Conservation (phyloP, 2,329 filamentous ascomycete species). For the Colletotrichum lupini region DNA sequence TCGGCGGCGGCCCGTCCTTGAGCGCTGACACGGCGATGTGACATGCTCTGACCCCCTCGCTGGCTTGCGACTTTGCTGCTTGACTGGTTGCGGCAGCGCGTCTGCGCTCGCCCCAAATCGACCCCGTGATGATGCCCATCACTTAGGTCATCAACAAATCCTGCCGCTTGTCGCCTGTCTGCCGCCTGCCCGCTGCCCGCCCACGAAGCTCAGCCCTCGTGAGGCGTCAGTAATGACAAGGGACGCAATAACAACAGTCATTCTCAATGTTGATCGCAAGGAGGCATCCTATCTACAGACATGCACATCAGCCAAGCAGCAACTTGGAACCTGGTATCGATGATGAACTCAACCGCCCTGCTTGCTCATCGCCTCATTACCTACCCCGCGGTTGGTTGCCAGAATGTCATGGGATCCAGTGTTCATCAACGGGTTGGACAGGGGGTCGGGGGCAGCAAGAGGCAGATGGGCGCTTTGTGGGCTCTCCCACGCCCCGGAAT, state of each 20-base stretch:
- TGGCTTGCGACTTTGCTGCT: conserved; percentile 22
- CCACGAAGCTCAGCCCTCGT: not conserved
- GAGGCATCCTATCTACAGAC: not conserved
- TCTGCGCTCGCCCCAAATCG: conserved; percentile 37
- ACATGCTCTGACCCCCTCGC: conserved; percentile 34
- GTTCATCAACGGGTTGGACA: conserved; percentile 4
- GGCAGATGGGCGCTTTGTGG: conserved; percentile 17
- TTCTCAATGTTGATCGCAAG: conserved; percentile 18
- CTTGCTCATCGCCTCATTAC: conserved; percentile 21
- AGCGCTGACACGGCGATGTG: conserved; percentile 38
- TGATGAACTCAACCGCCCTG: conserved; percentile 12
- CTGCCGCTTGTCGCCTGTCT: conserved; percentile 15
- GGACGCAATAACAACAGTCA: not conserved
- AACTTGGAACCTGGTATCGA: not conserved
- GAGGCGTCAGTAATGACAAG: not conserved
- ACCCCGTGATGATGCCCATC: conserved; percentile 44
- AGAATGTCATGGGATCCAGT: conserved; percentile 25
- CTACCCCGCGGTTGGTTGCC: conserved; percentile 21
- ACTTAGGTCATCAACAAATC: conserved; percentile 24
- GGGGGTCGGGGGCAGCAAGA: not conserved
- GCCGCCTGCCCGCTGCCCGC: not conserved
- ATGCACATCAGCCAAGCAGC: conserved; percentile 10
- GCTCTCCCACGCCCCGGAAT: not conserved
- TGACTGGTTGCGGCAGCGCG: conserved; percentile 32
- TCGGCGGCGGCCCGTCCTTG: conserved; percentile 32